phyloP scores from a whole-genome alignment of 176 grass and related monocot genomes.

The Avena eriantha region DNA sequence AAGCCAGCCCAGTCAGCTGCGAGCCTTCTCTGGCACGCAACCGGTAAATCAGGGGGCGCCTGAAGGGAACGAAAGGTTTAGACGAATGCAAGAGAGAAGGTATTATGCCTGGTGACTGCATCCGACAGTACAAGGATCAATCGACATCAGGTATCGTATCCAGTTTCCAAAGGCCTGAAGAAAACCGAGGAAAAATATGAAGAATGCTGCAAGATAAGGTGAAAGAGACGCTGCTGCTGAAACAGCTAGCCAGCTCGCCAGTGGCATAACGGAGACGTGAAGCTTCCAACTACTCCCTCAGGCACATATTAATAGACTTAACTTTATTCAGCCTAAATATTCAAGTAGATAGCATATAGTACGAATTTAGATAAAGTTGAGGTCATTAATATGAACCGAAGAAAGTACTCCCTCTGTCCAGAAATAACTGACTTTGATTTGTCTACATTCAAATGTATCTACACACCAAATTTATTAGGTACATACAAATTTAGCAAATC shows the following conservation, averaged over 20 bases:
- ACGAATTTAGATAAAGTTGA: no score
- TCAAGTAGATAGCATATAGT: no score
- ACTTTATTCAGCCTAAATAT: no score
- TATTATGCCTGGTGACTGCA: neutral
- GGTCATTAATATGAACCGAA: no score
- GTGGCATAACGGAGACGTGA: constrained; percentile 37
- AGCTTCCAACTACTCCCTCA: neutral
- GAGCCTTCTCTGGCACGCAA: constrained; percentile 60
- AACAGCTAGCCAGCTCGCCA: neutral
- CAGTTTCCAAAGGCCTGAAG: neutral
- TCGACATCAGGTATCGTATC: neutral
- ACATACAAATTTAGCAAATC: no score
- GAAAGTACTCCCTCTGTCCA: no score
- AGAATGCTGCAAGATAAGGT: constrained; percentile 32
- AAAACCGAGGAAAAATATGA: neutral
- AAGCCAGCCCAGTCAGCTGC: constrained; percentile 54
- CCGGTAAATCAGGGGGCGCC: constrained; percentile 56
- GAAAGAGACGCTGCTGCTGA: constrained; percentile 10
- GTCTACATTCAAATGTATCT: no score
- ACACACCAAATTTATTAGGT: no score
- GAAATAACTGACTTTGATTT: no score
- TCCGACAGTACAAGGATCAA: constrained; percentile 19
- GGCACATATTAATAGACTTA: no score
- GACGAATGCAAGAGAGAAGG: neutral
- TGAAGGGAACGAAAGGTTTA: neutral